phyloP scores from a whole-genome alignment of 2,329 filamentous ascomycete species.

The Ascochyta rabiei region DNA sequence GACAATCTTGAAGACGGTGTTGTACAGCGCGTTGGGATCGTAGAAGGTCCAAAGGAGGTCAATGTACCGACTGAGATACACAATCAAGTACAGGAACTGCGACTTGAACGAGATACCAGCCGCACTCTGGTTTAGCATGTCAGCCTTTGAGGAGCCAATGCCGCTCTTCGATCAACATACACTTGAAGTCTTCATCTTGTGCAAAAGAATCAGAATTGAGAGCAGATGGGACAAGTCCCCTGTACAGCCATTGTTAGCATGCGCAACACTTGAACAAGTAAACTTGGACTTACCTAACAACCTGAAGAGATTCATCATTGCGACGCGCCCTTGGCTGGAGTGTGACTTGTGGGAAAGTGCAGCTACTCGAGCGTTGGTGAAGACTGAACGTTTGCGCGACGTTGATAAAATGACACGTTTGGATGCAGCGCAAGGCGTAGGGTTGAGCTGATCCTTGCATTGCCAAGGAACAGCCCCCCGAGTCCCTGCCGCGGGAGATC shows the following conservation, averaged over 20 bases:
- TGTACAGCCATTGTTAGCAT: slow-evolving; percentile 50
- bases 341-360: slow-evolving; percentile 22
- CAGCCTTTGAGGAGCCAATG: neutral
- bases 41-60: slow-evolving; percentile 86
- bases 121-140: slow-evolving; percentile 67
- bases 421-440: slow-evolving; percentile 32
- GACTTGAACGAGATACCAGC: slow-evolving; percentile 99
- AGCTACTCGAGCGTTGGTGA: slow-evolving; percentile 23
- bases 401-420: slow-evolving; percentile 48
- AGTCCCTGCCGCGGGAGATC: slow-evolving; percentile 28
- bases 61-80: slow-evolving; percentile 93
- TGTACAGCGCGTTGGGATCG: slow-evolving; percentile 74
- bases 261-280: slow-evolving; percentile 15
- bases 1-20: slow-evolving; percentile 92
- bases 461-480: slow-evolving; percentile 24
- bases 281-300: slow-evolving; percentile 61
- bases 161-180: slow-evolving; percentile 59
- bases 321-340: slow-evolving; percentile 27
- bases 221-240: slow-evolving; percentile 94
- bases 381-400: slow-evolving; percentile 14
- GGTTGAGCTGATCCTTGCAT: slow-evolving; percentile 40
- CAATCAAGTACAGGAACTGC: slow-evolving; percentile 90
- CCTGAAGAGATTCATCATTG: slow-evolving; percentile 73
- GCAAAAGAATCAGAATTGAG: slow-evolving; percentile 91
- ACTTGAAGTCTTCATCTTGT: slow-evolving; percentile 91